Conservation (phyloP, 176 grass and related monocot species). For the Chloris gayana region DNA sequence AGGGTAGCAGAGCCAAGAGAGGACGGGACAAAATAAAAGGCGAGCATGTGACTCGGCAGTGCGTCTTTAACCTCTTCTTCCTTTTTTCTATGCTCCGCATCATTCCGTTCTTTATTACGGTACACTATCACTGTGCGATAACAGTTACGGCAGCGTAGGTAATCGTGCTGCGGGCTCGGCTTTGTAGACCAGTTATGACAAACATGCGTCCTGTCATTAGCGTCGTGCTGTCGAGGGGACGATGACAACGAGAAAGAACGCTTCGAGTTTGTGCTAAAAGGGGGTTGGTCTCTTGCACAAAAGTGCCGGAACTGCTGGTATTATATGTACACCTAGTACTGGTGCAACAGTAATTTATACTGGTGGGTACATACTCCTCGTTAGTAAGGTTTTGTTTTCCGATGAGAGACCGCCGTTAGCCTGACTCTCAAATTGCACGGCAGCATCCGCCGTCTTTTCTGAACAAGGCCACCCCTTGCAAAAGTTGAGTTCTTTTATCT, state of each 20-base stretch:
- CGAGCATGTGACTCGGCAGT: conserved; percentile 50
- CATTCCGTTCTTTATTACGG: conserved; percentile 45
- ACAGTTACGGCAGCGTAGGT: neutral
- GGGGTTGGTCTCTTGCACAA: neutral
- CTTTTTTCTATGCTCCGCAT: conserved; percentile 20
- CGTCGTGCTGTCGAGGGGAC: neutral
- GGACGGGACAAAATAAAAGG: conserved; percentile 53
- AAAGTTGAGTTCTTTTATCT: neutral
- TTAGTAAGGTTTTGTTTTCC: neutral
- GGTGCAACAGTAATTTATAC: neutral
- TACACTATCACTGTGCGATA: neutral
- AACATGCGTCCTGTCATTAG: conserved; percentile 40
- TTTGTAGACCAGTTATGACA: conserved; percentile 21
- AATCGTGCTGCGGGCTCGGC: neutral
- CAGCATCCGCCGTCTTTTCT: conserved; percentile 3
- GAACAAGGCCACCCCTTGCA: neutral
- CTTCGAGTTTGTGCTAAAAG: neutral
- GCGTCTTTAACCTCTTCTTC: neutral
- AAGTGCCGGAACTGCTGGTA: neutral
- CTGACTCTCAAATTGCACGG: neutral
- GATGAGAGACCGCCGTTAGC: neutral
- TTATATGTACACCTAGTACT: neutral
- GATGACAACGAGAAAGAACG: conserved; percentile 30
- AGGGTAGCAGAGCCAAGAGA: conserved; percentile 28
- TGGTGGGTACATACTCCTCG: neutral